Evolutionary conservation across 345 rosid genomes (phyloP), one percentile per base, ranked within the genome.

Genomic region (Rhodamnia argentea): DNA sequence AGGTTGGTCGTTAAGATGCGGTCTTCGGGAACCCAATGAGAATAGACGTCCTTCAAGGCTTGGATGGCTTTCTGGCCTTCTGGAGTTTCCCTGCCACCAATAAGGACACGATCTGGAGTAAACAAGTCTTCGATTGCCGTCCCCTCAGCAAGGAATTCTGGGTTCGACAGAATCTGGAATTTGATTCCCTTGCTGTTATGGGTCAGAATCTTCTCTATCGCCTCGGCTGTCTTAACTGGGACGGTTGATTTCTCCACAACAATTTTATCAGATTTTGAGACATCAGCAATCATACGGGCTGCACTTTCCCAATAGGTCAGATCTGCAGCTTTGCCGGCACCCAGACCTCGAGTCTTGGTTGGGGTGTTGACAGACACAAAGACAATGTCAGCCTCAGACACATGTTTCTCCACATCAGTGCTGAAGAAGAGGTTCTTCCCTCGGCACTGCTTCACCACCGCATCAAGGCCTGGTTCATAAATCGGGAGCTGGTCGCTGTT

Each of bases 251-350:
- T 96, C 94, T 96, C 99, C 53, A 95, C 99, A 4, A 96, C 99
- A 84, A 96, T 95, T 88, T 96, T 96, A 90, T 96, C 92, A 4
- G 99, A 96, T 74, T 94, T 94, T 0, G 99, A 96, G 13, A 96
- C 99, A 87, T 96, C 99, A 1, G 99, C 99, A 27, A 96, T 96
- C 94, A 94, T 95, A 24, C 99, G 96, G 32, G 99, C 99, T 11
- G 99, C 99, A 82, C 99, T 96, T 90, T 96, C 99, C 99, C 99
- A 96, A 89, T 96, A 96, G 54, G 99, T 96, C 89, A 96, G 95
- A 88, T 96, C 99, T 10, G 99, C 99, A 87, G 99, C 99, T 88
- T 96, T 96, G 24, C 99, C 99, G 59, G 99, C 99, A 83, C 99
- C 99, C 52, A 96, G 95, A 86, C 99, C 99, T 51, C 92, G 93